A percentile compares a stretch with the other conserved stretches of the same genome.
These are phyloP conservation scores for Arachis monticola DNA, from an alignment of 331 rosid genomes.

Conservation along the genomic window DNA sequence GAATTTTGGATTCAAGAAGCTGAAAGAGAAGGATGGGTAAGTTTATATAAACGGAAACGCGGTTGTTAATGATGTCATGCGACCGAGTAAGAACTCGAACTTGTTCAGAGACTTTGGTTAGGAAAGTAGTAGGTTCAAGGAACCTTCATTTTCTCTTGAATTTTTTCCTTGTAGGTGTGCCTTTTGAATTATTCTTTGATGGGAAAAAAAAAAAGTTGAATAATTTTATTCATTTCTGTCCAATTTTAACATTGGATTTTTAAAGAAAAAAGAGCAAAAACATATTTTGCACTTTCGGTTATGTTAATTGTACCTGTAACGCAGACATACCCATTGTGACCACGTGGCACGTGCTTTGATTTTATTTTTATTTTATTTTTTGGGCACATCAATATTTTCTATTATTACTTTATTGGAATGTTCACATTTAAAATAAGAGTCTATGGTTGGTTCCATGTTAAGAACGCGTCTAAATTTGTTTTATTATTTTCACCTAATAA, in stretches of 20 bases:
- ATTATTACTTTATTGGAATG: neutral
- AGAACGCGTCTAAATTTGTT: conserved; percentile 11
- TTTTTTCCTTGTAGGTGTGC: conserved; percentile 3
- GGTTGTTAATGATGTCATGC: conserved; percentile 37
- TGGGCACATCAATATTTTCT: no score
- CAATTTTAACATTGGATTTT: conserved; percentile 33
- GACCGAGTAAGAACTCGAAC: neutral
- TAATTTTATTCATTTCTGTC: neutral
- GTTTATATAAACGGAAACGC: conserved; percentile 44
- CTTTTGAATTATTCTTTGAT: conserved; percentile 31
- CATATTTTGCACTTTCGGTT: conserved; percentile 32
- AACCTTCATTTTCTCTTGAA: conserved; percentile 51
- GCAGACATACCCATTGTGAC: conserved; percentile 36
- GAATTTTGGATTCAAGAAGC: conserved; percentile 13
- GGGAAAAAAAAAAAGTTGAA: neutral
- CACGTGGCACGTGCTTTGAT: conserved; percentile 60
- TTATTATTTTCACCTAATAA: neutral
- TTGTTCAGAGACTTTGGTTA: conserved; percentile 7
- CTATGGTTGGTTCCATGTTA: conserved; percentile 32
- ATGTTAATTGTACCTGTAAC: neutral
- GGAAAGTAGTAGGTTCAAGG: conserved; percentile 13
- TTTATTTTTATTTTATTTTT: neutral
- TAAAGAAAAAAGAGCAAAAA: neutral
- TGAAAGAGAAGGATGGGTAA: neutral
- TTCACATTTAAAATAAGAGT: conserved; percentile 10